phyloP scores from a whole-genome alignment of 257 asterid species.

The Petrea volubilis region DNA sequence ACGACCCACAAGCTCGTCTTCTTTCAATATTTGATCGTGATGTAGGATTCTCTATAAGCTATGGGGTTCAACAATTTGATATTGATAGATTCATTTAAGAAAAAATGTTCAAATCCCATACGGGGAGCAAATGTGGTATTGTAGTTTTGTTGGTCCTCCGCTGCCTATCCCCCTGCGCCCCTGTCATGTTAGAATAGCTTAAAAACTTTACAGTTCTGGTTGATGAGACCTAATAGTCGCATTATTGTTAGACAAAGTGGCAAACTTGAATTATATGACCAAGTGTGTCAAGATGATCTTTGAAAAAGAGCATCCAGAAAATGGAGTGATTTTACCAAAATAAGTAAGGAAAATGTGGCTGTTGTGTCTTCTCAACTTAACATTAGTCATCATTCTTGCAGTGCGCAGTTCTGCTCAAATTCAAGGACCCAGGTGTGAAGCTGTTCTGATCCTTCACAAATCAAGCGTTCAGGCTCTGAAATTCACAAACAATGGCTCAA shows the following conservation, averaged over 20 bases:
- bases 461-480: conserved; percentile 62
- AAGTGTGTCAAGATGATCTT: neutral
- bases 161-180: no score
- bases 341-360: conserved; percentile 1
- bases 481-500: conserved; percentile 58
- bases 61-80: neutral
- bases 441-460: conserved; percentile 63
- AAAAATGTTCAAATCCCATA: neutral
- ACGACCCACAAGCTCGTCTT: neutral
- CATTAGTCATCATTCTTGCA: conserved; percentile 36
- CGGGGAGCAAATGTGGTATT: neutral
- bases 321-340: conserved; percentile 12
- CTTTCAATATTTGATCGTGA: neutral
- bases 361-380: conserved; percentile 14
- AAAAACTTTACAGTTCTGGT: neutral
- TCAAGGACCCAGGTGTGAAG: conserved; percentile 64
- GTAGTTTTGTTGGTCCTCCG: no score
- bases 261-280: conserved; percentile 6
- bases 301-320: neutral
- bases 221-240: conserved; percentile 8
- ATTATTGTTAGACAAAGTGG: neutral
- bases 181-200: conserved; percentile 6
- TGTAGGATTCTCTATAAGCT: conserved; percentile 12
- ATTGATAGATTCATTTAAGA: neutral
- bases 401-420: conserved; percentile 57